These are phyloP conservation scores for Oemleria cerasiformis DNA, from an alignment of 306 rosid genomes.

Conservation along the genomic window DNA sequence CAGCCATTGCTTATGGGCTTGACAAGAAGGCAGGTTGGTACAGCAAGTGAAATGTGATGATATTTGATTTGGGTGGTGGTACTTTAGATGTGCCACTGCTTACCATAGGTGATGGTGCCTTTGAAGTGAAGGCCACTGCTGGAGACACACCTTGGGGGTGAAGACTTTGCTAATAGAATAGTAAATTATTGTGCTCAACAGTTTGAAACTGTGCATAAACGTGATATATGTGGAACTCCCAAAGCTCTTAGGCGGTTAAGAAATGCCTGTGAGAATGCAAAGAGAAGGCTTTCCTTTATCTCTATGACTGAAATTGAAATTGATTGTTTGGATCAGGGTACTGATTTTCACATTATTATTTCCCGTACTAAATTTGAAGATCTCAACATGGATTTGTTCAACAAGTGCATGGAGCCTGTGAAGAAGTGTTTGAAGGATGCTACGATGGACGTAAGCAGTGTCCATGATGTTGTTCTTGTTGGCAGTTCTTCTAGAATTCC, in stretches of 20 bases:
- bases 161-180: not conserved
- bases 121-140: not conserved
- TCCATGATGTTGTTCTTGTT: not conserved
- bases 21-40: not conserved
- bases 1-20: constrained; percentile 6
- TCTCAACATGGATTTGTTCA: too few relatives aligned
- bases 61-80: too few relatives aligned
- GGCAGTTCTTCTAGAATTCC: not conserved
- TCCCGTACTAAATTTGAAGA: too few relatives aligned
- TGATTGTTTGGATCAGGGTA: too few relatives aligned
- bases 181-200: not conserved
- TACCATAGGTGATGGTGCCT: not conserved
- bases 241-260: too few relatives aligned
- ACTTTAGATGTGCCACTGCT: not conserved
- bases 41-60: not conserved
- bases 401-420: too few relatives aligned
- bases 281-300: too few relatives aligned
- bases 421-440: not conserved
- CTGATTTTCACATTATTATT: too few relatives aligned
- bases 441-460: not conserved
- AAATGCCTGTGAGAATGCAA: too few relatives aligned
- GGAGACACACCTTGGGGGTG: not conserved
- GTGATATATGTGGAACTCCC: too few relatives aligned
- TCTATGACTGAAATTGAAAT: too few relatives aligned
- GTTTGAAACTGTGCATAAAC: too few relatives aligned